A percentile compares a stretch with the other conserved stretches of the same genome.
These are phyloP conservation scores for Alternaria gansuensis DNA, from an alignment of 2,329 filamentous ascomycete species.

Conservation along the genomic window DNA sequence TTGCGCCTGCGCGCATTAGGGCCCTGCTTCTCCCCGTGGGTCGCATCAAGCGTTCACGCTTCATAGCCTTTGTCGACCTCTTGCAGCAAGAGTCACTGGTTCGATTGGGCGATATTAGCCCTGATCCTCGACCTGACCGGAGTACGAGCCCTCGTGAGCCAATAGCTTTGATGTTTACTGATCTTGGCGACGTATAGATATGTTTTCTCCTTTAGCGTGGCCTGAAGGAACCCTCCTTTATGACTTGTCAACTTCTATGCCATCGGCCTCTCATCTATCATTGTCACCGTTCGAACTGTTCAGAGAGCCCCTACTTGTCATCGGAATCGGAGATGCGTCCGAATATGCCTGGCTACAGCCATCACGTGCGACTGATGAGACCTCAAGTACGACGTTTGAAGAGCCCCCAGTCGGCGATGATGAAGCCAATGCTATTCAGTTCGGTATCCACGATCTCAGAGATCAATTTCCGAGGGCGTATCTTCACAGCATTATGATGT, in stretches of 20 bases:
- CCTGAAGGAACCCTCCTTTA: slow-evolving; percentile 87
- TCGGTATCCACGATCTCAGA: slow-evolving; percentile 74
- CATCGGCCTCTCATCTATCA: slow-evolving; percentile 79
- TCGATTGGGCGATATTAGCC: slow-evolving; percentile 83
- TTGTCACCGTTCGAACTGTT: slow-evolving; percentile 90
- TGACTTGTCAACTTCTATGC: slow-evolving; percentile 81
- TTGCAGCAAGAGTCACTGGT: slow-evolving; percentile 83
- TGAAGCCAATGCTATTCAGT: slow-evolving; percentile 55
- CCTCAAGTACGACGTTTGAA: slow-evolving; percentile 19
- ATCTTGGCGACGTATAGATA: slow-evolving; percentile 66
- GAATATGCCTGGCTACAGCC: slow-evolving; percentile 64
- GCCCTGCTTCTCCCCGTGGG: slow-evolving; percentile 87
- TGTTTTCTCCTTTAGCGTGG: slow-evolving; percentile 92
- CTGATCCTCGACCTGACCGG: slow-evolving; percentile 83
- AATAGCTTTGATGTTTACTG: slow-evolving; percentile 39
- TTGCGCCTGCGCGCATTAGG: slow-evolving; percentile 86
- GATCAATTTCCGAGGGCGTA: slow-evolving; percentile 79
- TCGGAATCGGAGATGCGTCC: slow-evolving; percentile 83
- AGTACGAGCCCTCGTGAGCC: slow-evolving; percentile 65
- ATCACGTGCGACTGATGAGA: slow-evolving; percentile 46
- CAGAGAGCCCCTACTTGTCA: slow-evolving; percentile 80
- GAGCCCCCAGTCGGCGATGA: slow-evolving; percentile 30
- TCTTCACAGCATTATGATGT: slow-evolving; percentile 80
- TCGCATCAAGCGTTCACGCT: slow-evolving; percentile 82
- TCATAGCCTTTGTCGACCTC: slow-evolving; percentile 78